Percentiles rank a stretch among this genome's conserved stretches.
These are phyloP conservation scores for Ustulina deusta DNA, from an alignment of 2,329 filamentous ascomycete species.

Conservation along the genomic window DNA sequence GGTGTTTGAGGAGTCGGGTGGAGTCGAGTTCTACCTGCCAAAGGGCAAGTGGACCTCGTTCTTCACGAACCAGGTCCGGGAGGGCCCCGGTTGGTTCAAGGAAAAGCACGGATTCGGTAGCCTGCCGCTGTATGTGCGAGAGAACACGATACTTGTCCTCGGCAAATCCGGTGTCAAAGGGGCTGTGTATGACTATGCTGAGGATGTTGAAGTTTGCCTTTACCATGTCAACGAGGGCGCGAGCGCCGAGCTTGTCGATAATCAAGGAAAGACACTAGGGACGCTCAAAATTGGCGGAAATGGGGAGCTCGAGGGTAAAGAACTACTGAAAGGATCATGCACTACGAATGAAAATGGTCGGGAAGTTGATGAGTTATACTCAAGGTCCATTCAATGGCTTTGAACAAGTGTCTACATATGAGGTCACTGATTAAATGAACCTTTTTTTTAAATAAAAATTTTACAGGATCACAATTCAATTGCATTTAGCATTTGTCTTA, in stretches of 20 bases:
- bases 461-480: neutral
- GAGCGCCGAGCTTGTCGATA: constrained; percentile 57
- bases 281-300: constrained; percentile 55
- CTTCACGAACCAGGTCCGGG: constrained; percentile 62
- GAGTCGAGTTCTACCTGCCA: constrained; percentile 74
- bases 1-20: constrained; percentile 76
- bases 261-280: constrained; percentile 57
- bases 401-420: constrained; percentile 21
- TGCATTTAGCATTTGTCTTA: neutral
- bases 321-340: constrained; percentile 56
- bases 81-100: constrained; percentile 68
- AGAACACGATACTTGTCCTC: constrained; percentile 63
- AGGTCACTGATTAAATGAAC: neutral
- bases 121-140: constrained; percentile 69
- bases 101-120: constrained; percentile 70
- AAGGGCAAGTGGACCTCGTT: constrained; percentile 61
- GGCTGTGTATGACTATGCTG: constrained; percentile 61
- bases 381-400: constrained; percentile 44
- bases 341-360: constrained; percentile 41
- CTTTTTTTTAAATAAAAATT: neutral
- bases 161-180: constrained; percentile 56
- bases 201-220: constrained; percentile 61
- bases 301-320: constrained; percentile 56
- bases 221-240: constrained; percentile 59
- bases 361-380: constrained; percentile 40